A percentile compares a stretch with the other conserved stretches of the same genome.
Evolutionary conservation across 306 rosid genomes (phyloP).

Genomic region (Urtica urens): DNA sequence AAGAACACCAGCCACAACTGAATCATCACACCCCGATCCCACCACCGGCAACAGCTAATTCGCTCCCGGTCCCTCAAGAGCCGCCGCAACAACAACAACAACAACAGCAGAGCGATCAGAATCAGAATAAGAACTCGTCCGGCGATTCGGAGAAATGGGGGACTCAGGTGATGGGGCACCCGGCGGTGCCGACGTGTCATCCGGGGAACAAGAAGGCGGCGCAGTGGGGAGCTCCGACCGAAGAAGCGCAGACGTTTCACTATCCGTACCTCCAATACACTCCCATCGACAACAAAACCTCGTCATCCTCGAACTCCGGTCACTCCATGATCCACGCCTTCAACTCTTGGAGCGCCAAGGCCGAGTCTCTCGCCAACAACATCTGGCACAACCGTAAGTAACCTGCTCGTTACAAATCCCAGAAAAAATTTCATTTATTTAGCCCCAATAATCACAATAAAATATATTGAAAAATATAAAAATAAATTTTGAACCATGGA

Average conservation of each 20-base stretch:
- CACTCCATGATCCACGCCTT: constrained; percentile 30
- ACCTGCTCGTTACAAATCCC: background rate
- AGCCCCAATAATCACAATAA: too few species aligned
- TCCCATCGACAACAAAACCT: constrained; percentile 23
- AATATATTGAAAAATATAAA: too few species aligned
- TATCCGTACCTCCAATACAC: constrained; percentile 33
- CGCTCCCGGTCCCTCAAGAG: background rate
- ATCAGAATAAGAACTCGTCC: too few species aligned
- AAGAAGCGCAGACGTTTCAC: constrained; percentile 23
- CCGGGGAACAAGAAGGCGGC: constrained; percentile 48
- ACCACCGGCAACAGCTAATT: background rate
- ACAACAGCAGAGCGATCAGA: too few species aligned
- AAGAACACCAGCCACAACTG: background rate
- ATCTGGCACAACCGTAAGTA: constrained; percentile 46
- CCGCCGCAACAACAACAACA: too few species aligned
- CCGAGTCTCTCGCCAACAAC: constrained; percentile 43
- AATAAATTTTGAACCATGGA: too few species aligned
- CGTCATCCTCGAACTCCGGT: constrained; percentile 7
- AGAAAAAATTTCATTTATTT: too few species aligned
- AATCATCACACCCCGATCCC: background rate
- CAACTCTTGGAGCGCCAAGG: constrained; percentile 42
- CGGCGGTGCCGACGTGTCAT: constrained; percentile 33
- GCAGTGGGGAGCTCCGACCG: constrained; percentile 28
- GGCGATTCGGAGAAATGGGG: constrained; percentile 49
- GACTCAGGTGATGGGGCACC: constrained; percentile 42